phyloP scores from a whole-genome alignment of 2,329 filamentous ascomycete species.

The Stenocarpella maydis region DNA sequence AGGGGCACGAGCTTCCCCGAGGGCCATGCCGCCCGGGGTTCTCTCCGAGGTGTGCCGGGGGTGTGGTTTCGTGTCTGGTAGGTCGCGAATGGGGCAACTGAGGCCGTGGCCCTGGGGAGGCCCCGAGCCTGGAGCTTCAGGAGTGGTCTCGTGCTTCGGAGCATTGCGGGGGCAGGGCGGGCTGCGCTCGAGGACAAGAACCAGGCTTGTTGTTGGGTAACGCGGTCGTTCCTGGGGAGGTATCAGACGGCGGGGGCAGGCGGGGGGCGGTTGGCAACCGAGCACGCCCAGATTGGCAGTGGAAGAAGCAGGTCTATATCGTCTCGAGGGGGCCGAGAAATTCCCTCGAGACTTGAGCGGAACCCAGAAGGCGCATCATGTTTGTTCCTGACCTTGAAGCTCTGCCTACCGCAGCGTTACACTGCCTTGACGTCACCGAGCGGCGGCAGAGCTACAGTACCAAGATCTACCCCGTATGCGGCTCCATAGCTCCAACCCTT shows the following conservation, averaged over 20 bases:
- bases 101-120: conserved; percentile 22
- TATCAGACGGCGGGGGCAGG: background rate
- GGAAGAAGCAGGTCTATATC: conserved; percentile 18
- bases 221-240: background rate
- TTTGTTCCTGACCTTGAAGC: background rate
- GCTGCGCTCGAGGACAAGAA: background rate
- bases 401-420: conserved; percentile 20
- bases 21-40: background rate
- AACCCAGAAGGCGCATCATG: conserved; percentile 16
- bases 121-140: conserved; percentile 27
- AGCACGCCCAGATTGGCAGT: background rate
- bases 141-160: conserved; percentile 34
- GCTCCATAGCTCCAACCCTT: conserved; percentile 23
- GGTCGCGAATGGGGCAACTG: conserved; percentile 32
- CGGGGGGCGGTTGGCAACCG: background rate
- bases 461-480: background rate
- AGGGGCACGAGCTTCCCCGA: conserved; percentile 35
- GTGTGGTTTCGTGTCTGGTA: conserved; percentile 12
- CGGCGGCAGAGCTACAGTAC: conserved; percentile 7
- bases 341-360: background rate
- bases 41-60: conserved; percentile 9
- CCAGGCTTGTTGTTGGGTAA: too few species aligned
- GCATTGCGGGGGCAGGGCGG: conserved; percentile 26
- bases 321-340: conserved; percentile 3
- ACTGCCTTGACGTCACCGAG: conserved; percentile 23